Conservation (phyloP, 2,329 filamentous ascomycete species). For the Fusarium miscanthi region DNA sequence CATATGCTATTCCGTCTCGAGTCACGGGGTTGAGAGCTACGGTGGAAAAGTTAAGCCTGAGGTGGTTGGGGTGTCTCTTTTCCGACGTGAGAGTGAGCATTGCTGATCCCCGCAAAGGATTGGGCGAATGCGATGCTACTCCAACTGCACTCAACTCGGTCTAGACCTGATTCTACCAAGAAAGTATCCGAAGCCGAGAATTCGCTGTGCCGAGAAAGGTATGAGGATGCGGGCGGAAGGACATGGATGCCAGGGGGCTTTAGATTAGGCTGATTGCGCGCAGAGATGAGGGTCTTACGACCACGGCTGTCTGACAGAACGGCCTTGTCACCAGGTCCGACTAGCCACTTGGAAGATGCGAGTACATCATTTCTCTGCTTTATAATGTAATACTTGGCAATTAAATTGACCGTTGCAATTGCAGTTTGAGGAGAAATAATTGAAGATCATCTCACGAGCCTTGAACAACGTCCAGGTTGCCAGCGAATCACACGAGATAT, state of each 20-base stretch:
- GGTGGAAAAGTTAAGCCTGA: constrained; percentile 1
- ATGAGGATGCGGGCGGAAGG: not conserved
- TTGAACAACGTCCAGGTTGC: not conserved
- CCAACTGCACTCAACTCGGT: not conserved
- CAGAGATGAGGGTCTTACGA: not conserved
- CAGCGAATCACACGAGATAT: accelerated
- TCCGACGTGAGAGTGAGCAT: constrained; percentile 4
- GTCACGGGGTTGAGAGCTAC: no score
- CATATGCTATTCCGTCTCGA: not conserved
- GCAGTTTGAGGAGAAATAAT: no score
- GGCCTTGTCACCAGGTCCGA: not conserved
- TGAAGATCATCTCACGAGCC: accelerated
- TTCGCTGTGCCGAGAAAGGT: not conserved
- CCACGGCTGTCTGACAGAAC: not conserved
- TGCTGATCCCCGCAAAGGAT: constrained; percentile 22
- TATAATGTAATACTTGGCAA: not conserved
- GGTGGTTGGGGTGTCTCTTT: constrained; percentile 2
- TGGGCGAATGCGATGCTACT: not conserved
- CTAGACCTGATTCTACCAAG: not conserved
- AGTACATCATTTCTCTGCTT: not conserved
- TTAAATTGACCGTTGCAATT: no score
- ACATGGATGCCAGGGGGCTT: not conserved
- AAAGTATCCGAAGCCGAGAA: not conserved
- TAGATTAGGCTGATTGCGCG: not conserved
- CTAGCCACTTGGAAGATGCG: not conserved